phyloP scores from a whole-genome alignment of 2,329 filamentous ascomycete species.

The Alternaria angustiovoidea region DNA sequence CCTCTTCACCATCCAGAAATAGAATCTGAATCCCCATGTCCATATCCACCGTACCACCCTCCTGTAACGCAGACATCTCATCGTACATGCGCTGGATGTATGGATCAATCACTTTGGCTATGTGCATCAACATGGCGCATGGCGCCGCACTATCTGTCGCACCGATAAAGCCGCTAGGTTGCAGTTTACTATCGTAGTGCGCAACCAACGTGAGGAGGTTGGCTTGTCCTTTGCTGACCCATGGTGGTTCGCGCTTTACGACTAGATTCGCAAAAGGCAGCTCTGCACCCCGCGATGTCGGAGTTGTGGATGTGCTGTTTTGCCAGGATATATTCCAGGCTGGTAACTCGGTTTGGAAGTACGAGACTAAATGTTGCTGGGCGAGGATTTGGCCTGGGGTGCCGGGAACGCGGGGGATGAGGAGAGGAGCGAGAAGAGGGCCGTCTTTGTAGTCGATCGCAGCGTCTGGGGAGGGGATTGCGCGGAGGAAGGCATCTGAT shows the following conservation, averaged over 20 bases:
- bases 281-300: conserved; percentile 72
- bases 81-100: conserved; percentile 85
- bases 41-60: conserved; percentile 70
- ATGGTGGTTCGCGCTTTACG: conserved; percentile 86
- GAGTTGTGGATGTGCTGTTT: conserved; percentile 87
- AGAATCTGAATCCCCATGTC: conserved; percentile 87
- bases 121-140: conserved; percentile 91
- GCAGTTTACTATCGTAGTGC: conserved; percentile 88
- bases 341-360: conserved; percentile 78
- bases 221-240: conserved; percentile 76
- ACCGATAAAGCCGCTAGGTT: conserved; percentile 86
- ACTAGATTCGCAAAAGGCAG: conserved; percentile 90
- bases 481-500: conserved; percentile 76
- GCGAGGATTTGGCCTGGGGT: conserved; percentile 77
- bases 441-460: conserved; percentile 83
- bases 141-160: conserved; percentile 93
- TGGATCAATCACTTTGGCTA: conserved; percentile 78
- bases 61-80: conserved; percentile 65
- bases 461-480: conserved; percentile 72
- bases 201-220: conserved; percentile 85
- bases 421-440: conserved; percentile 81
- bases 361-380: conserved; percentile 82
- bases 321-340: conserved; percentile 83
- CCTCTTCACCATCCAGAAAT: conserved; percentile 92
- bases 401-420: conserved; percentile 87